phyloP scores from a whole-genome alignment of 768 basidiomycete genomes.

The Tulasnella sp. region DNA sequence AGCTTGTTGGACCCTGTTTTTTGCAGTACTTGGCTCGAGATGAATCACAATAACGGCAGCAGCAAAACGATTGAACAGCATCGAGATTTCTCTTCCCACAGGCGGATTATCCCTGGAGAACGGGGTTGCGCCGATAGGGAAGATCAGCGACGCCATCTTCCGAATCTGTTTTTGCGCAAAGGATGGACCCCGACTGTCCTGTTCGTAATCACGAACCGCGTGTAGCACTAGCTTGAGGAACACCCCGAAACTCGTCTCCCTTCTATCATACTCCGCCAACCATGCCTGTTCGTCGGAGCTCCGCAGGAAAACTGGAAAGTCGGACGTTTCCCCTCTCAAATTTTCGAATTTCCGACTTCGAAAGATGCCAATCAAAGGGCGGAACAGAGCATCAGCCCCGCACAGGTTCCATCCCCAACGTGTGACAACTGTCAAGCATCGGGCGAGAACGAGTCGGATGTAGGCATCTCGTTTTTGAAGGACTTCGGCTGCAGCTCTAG shows the following conservation, averaged over 20 bases:
- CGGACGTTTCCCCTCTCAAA: conserved; percentile 50
- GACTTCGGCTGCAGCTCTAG: conserved; percentile 29
- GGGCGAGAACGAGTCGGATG: conserved; percentile 54
- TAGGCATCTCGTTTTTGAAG: conserved; percentile 61
- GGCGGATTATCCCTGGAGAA: conserved; percentile 52
- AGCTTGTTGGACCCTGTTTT: conserved; percentile 55
- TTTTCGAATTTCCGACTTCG: conserved; percentile 67
- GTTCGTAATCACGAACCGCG: conserved; percentile 38
- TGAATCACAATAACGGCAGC: conserved; percentile 62
- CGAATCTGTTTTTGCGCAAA: conserved; percentile 40
- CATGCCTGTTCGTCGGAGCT: conserved; percentile 43
- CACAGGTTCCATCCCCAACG: conserved; percentile 70
- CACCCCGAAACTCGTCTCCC: conserved; percentile 67
- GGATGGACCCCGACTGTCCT: conserved; percentile 30
- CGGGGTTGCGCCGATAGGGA: conserved; percentile 61
- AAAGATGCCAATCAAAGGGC: conserved; percentile 62
- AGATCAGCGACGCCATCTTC: conserved; percentile 62
- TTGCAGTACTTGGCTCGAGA: conserved; percentile 48
- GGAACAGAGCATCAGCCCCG: conserved; percentile 51
- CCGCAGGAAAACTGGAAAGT: conserved; percentile 66
- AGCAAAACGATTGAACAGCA: conserved; percentile 74
- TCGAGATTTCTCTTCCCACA: conserved; percentile 50
- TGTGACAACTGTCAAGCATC: conserved; percentile 65
- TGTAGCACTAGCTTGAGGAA: conserved; percentile 77
- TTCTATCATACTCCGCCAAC: conserved; percentile 41